Conservation (phyloP, 495 filamentous ascomycete genomes). For the Bombardia bombarda region DNA sequence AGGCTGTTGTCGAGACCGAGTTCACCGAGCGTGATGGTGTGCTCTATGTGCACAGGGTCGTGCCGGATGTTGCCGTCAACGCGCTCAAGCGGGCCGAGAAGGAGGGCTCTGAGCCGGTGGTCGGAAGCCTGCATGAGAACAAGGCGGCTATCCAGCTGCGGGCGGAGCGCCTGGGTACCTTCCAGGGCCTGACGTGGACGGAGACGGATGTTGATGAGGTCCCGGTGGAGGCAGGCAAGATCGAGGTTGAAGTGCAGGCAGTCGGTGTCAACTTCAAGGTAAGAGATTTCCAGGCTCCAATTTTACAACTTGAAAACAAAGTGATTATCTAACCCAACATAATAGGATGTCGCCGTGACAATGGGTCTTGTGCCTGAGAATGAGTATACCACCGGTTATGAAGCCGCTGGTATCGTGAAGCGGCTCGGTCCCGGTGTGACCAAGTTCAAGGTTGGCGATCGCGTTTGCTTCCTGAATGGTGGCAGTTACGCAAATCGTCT, state of each 20-base stretch:
- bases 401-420: constrained; percentile 6
- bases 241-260: constrained; percentile 25
- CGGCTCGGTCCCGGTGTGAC: constrained; percentile 6
- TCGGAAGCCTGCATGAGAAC: neutral
- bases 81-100: constrained; percentile 3
- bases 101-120: neutral
- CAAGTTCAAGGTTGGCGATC: constrained; percentile 28
- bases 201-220: constrained; percentile 5
- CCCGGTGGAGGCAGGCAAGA: neutral
- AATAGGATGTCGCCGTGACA: constrained; percentile 28
- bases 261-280: constrained; percentile 36
- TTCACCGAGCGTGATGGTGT: constrained; percentile 24
- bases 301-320: no score
- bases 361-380: constrained; percentile 29
- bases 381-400: constrained; percentile 27
- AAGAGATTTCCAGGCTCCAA: no score
- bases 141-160: constrained; percentile 4
- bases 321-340: no score
- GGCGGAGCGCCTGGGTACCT: constrained; percentile 13
- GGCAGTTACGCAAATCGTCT: constrained; percentile 26
- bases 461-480: constrained; percentile 22
- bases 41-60: constrained; percentile 18
- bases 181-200: constrained; percentile 4
- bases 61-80: constrained; percentile 14
- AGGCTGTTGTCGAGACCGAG: constrained; percentile 16